Evolutionary conservation across 768 basidiomycete species (phyloP), one percentile per base, ranked within the genome.

Genomic region (Suillus plorans): DNA sequence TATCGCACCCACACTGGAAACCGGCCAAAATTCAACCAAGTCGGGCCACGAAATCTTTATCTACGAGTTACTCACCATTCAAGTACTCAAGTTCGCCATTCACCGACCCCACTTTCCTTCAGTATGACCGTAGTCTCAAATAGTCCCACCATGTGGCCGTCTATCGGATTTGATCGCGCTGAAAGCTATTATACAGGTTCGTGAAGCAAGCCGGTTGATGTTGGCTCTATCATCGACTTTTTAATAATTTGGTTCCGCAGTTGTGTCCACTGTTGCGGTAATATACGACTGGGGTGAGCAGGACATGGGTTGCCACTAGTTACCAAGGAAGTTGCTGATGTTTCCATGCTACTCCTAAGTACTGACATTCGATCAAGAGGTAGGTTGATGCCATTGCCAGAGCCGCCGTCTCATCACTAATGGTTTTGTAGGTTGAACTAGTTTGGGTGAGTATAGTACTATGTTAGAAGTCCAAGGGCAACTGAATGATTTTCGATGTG

Each of bases 321-420:
- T 37, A 57, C 8, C 4, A 0, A 37, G n/a, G 36, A 31, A 39
- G 13, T 37, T 37, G 8, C 37, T 57, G 14, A 57, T 16, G n/a
- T 22, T 5, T 14, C 13, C 22, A n/a, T 55, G 12, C 9, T 36
- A 8, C 22, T 57, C 36, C 37, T 14, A 8, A 57, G 56, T 14
- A 14, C 56, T 57, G n/a, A 57, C 56, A 16, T 37, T 57, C n/a
- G 56, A n/a, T 22, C n/a, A 22, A 16, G 56, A 57, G 56, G 56
- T 57, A 37, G 49, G 49, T 28, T 31, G 52, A 34, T 53, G 9
- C 5, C 18, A 31, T 53, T 10, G 20, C 28, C 20, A 5, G 31
- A 53, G 9, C 16, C 9, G 10, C 4, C 4, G 10, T 34, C 31
- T 34, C 31, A 53, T 18, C 34, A 53, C 22, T 22, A 14, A 49